Evolutionary conservation across 2,329 filamentous ascomycete genomes (phyloP).

Genomic region (Fusarium anthophilum): DNA sequence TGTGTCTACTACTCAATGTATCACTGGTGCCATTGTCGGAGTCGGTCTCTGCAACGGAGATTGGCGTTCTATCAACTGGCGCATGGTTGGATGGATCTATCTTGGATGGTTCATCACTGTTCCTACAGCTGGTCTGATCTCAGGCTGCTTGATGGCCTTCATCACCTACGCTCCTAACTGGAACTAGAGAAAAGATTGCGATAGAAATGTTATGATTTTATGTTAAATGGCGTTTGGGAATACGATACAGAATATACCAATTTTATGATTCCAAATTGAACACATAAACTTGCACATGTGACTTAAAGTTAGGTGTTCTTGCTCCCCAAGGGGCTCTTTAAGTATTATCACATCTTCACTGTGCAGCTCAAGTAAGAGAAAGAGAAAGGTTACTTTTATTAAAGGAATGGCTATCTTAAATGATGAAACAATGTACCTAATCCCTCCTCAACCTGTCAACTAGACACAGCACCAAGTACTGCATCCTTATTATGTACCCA

Average conservation of each 20-base stretch:
- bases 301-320: not conserved
- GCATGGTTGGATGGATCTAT: constrained; percentile 69
- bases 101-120: constrained; percentile 70
- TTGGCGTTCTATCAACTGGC: constrained; percentile 69
- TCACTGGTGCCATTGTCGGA: constrained; percentile 69
- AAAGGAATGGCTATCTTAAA: constrained; percentile 34
- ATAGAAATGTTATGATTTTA: not conserved
- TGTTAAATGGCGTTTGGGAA: not conserved
- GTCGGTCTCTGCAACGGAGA: constrained; percentile 69
- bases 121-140: constrained; percentile 64
- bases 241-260: constrained; percentile 4
- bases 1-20: constrained; percentile 72
- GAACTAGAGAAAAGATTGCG: constrained; percentile 19
- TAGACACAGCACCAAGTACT: not conserved
- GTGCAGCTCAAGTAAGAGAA: not conserved
- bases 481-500: not conserved
- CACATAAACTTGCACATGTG: not conserved
- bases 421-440: constrained; percentile 25
- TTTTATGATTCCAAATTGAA: not conserved
- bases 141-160: constrained; percentile 69
- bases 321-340: not conserved
- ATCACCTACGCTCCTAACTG: constrained; percentile 69
- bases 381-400: constrained; percentile 31
- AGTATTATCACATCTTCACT: not conserved
- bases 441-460: constrained; percentile 13